Evolutionary conservation across 345 rosid species (phyloP).

Genomic region (Dipteronia dyeriana): DNA sequence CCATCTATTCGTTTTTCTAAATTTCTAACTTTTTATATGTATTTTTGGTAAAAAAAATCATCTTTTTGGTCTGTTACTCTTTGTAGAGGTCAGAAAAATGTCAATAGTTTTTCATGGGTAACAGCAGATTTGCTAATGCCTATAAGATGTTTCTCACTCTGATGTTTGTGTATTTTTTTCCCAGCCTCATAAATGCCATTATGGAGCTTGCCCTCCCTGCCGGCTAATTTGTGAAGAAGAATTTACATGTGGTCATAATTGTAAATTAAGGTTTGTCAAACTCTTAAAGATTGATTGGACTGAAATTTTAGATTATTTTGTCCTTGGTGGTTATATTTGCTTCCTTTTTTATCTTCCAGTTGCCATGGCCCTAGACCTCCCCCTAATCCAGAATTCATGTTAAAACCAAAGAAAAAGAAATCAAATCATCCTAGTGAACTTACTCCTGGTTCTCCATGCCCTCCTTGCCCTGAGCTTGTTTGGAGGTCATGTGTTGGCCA

Average conservation of each 20-base stretch:
- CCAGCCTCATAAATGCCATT: constrained; percentile 92
- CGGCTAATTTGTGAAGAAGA: constrained; percentile 78
- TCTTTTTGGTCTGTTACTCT: not conserved
- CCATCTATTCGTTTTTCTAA: not conserved
- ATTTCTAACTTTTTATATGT: not conserved
- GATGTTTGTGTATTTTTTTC: constrained; percentile 26
- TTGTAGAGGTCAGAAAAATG: not conserved
- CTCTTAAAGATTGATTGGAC: not conserved
- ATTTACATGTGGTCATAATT: constrained; percentile 80
- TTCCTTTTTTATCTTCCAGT: constrained; percentile 39
- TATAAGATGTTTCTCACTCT: not conserved
- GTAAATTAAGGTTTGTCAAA: constrained; percentile 67
- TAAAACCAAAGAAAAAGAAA: constrained; percentile 86
- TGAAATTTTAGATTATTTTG: constrained; percentile 6
- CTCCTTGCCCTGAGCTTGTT: constrained; percentile 85
- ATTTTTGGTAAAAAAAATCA: not conserved
- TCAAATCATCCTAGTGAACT: constrained; percentile 46
- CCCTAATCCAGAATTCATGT: constrained; percentile 74
- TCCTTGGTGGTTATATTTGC: constrained; percentile 5
- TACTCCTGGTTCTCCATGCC: constrained; percentile 85
- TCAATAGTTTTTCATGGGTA: constrained; percentile 4
- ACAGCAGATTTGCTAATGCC: constrained; percentile 3
- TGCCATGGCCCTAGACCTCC: constrained; percentile 94
- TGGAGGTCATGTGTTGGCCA: constrained; percentile 87
- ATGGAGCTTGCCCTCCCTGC: constrained; percentile 91